Base-by-base conservation (phyloP, 257 asterid genomes). In the Prunella vulgaris region DNA sequence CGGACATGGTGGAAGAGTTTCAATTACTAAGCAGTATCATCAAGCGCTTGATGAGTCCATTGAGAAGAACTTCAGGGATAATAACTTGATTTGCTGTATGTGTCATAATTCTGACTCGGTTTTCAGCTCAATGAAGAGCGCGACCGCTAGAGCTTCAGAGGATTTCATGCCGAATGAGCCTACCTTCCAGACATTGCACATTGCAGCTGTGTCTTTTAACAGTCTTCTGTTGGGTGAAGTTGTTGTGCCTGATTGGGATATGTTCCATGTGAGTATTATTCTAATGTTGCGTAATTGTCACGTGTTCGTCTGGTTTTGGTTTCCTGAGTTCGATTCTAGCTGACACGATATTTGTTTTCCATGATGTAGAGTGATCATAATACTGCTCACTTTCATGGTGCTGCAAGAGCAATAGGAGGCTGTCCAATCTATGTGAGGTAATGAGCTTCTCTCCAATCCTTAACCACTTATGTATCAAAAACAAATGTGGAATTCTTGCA, bases 1-100 rank as follows among this genome's bases (percentile, higher is more conserved):
- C 0, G 88, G 88, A 12, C 64, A 72, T 33, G 96, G 97, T 15
- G 97, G 96, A n/a, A 68, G 96, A 69, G 96, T 88, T 10, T 80
- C 86, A 32, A 68, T 90, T 18, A 83, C 95, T 4, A 82, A 64
- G 35, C 81, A 79, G 66, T 88, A 83, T 25, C 86, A 86, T 14
- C 79, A 88, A 69, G 95, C 93, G 3, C 85, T 87, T 12, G 92
- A 88, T 10, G 79, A 77, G 73, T 89, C 96, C 18, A 37, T 87
- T 2, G 84, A 70, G 71, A 80, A 51, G 59, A 87, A 87, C 72
- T 89, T 89, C 65, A 38, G 21, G 25, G 87, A 80, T 2, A 87
- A 74, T 64, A 88, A 88, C 56, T 48, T 89, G 67, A 78, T 89
- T 24, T 80, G 86, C 51, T 81, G 89, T 63, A 89, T 89, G 95